A percentile compares a stretch with the other conserved stretches of the same genome.
These are phyloP conservation scores for Talaromyces marneffei DNA, from an alignment of 2,329 filamentous ascomycete genomes.

Conservation along the genomic window DNA sequence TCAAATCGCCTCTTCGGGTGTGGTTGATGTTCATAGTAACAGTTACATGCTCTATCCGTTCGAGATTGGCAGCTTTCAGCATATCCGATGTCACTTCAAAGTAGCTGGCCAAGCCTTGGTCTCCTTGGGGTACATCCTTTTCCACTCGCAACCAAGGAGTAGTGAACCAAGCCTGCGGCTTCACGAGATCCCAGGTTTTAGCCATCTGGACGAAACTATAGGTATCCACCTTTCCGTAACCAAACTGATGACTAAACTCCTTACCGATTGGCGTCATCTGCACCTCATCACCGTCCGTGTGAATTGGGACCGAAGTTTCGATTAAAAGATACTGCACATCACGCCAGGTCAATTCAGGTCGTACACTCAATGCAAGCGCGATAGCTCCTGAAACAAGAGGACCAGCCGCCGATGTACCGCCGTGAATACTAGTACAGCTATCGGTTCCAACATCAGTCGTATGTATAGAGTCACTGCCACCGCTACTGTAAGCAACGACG, in stretches of 20 bases:
- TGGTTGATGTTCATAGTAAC: slow-evolving; percentile 96
- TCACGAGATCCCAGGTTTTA: slow-evolving; percentile 79
- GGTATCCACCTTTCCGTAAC: slow-evolving; percentile 91
- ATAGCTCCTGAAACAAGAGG: slow-evolving; percentile 89
- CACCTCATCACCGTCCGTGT: slow-evolving; percentile 70
- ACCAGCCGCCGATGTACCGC: slow-evolving; percentile 91
- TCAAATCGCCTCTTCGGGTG: slow-evolving; percentile 79
- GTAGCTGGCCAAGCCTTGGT: slow-evolving; percentile 68
- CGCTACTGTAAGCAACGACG: slow-evolving; percentile 94
- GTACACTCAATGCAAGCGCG: slow-evolving; percentile 75
- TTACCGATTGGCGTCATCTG: slow-evolving; percentile 73
- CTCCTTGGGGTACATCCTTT: slow-evolving; percentile 76
- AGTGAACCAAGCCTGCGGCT: slow-evolving; percentile 91
- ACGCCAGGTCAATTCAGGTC: slow-evolving; percentile 85
- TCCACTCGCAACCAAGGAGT: slow-evolving; percentile 92
- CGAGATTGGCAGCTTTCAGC: slow-evolving; percentile 75
- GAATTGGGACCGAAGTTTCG: slow-evolving; percentile 74
- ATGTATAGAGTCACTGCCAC: slow-evolving; percentile 81
- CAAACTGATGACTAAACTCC: slow-evolving; percentile 89
- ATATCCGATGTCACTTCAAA: slow-evolving; percentile 78
- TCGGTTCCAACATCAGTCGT: slow-evolving; percentile 90
- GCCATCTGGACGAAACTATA: slow-evolving; percentile 79
- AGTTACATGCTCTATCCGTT: slow-evolving; percentile 86
- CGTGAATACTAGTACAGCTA: slow-evolving; percentile 73
- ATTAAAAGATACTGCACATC: slow-evolving; percentile 90